Evolutionary conservation across 257 asterid genomes (phyloP), one percentile per base, ranked within the genome.

Genomic region (Prunella vulgaris): DNA sequence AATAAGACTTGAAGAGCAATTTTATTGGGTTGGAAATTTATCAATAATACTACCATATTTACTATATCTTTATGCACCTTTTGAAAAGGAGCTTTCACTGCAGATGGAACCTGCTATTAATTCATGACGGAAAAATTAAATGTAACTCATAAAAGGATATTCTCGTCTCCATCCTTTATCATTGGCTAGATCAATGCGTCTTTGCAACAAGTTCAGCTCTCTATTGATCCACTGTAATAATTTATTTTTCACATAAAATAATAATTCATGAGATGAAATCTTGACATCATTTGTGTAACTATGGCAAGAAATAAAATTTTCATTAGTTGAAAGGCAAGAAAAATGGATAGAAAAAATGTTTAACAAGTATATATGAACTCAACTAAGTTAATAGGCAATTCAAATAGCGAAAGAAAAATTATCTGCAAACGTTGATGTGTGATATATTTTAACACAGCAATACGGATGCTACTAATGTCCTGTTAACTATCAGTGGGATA

Each of bases 101-200:
- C 54, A 48, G 21, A 32, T 35, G 35, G 69, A 68, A 52, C 37
- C 49, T 14, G 7, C 22, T 1, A 6, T 25, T 14, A 25, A 24
- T 18, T 56, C 46, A 52, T 21, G 69, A 71, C 58, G 14, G 49
- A 38, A 52, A 66, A 21, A 28, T 14, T 35, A 59, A 28, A 59
- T 33, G 56, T 4, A 56, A 77, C 62, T 42, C 48, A 35, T n/a
- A 30, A 78, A 90, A 85, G 98, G 98, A 93, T 93, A 93, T 90
- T 88, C 83, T 2, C 79, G 69, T 73, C 95, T 88, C 88, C 94
- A 79, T 66, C 98, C 98, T 88, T 90, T 90, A 78, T 87, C 98
- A 74, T 87, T 88, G 74, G 97, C 94, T 14, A 37, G 84, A 20
- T 84, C 87, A 25, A 83, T 86, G 71, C 49, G 86, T 15, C 28